These are phyloP conservation scores for Leishmania martiniquensis DNA, from an alignment of 208 protist species.

Conservation along the genomic window DNA sequence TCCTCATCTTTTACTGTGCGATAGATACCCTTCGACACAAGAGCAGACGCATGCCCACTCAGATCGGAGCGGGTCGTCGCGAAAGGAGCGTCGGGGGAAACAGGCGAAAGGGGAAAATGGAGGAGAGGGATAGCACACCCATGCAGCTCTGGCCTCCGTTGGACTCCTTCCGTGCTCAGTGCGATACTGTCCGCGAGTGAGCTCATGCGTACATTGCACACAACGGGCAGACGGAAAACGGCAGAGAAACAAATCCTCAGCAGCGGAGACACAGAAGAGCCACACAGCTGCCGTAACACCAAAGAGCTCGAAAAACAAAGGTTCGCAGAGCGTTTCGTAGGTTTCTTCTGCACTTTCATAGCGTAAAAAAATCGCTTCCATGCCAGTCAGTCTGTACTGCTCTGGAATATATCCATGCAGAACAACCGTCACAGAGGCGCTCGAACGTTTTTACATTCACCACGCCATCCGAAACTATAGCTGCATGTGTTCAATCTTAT, in stretches of 20 bases:
- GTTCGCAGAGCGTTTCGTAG: not conserved
- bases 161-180: not conserved
- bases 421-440: not conserved
- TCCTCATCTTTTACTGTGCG: not conserved
- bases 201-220: not conserved
- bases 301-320: not conserved
- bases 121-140: not conserved
- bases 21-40: not conserved
- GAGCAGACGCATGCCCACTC: too few species aligned
- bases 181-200: not conserved
- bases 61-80: not conserved
- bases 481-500: not conserved
- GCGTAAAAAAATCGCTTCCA: not conserved
- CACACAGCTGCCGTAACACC: not conserved
- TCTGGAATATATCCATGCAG: not conserved
- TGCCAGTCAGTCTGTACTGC: not conserved
- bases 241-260: not conserved
- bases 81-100: not conserved
- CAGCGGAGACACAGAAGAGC: not conserved
- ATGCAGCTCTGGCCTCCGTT: too few species aligned
- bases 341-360: not conserved
- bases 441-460: not conserved
- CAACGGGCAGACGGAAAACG: not conserved
- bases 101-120: not conserved
- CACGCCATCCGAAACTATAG: not conserved